These are phyloP conservation scores for Geotrichum australiense DNA, from an alignment of 1,139 yeast species.

Conservation along the genomic window DNA sequence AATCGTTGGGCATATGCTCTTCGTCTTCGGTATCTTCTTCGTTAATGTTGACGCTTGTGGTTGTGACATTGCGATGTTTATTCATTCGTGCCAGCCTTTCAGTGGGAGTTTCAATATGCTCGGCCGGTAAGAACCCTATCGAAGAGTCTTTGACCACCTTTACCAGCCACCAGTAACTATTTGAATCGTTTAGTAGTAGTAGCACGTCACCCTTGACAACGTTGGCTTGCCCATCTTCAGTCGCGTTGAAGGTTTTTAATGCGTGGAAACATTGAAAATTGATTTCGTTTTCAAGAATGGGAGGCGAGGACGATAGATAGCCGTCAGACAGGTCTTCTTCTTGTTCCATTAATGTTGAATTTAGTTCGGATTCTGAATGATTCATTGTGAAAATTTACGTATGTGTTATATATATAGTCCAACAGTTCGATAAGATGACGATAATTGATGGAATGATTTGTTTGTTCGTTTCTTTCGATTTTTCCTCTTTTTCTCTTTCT, in stretches of 20 bases:
- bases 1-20: background rate
- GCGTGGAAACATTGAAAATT: slow-evolving; percentile 85
- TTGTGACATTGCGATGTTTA: slow-evolving; percentile 79
- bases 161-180: slow-evolving; percentile 96
- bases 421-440: no score
- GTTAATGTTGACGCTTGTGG: slow-evolving; percentile 4
- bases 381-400: no score
- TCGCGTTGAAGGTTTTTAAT: slow-evolving; percentile 78
- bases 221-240: slow-evolving; percentile 89
- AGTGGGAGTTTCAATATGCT: slow-evolving; percentile 82
- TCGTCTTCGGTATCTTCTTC: slow-evolving; percentile 3
- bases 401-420: no score
- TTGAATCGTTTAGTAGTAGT: slow-evolving; percentile 73
- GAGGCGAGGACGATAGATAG: slow-evolving; percentile 44
- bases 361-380: background rate
- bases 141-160: slow-evolving; percentile 52
- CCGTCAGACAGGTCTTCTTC: slow-evolving; percentile 20
- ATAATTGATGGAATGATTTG: no score
- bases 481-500: no score
- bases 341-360: background rate
- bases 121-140: slow-evolving; percentile 95
- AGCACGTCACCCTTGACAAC: slow-evolving; percentile 79
- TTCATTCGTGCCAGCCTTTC: slow-evolving; percentile 88
- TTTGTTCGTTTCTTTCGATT: no score
- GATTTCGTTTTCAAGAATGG: slow-evolving; percentile 50